Conservation (phyloP, 2,329 filamentous ascomycete species). For the Colletotrichum cereale region DNA sequence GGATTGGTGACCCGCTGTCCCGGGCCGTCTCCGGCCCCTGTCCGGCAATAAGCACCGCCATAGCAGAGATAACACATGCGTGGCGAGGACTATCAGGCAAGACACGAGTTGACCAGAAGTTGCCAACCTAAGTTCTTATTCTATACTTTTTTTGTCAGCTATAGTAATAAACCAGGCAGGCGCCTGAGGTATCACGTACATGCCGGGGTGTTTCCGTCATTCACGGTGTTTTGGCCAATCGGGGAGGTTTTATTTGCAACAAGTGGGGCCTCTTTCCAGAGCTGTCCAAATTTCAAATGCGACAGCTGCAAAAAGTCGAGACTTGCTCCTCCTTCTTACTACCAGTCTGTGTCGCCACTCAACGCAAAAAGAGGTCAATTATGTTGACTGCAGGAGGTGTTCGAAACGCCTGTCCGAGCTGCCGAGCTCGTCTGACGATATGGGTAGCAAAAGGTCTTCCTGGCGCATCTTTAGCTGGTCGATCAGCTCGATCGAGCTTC, state of each 20-base stretch:
- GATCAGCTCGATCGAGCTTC: not conserved
- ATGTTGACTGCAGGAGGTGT: conserved; percentile 39
- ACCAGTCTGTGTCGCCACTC: not conserved
- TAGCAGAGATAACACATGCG: not conserved
- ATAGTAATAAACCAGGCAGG: not conserved
- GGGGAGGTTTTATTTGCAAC: conserved; percentile 23
- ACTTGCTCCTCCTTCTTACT: not conserved
- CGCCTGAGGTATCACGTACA: not conserved
- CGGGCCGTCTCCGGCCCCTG: not conserved
- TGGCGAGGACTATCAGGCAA: not conserved
- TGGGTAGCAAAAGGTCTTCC: not conserved
- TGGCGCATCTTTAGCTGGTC: not conserved
- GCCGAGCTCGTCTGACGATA: conserved; percentile 26
- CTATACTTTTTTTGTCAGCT: not conserved
- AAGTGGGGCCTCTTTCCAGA: conserved; percentile 8
- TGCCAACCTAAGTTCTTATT: not conserved
- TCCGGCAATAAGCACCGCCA: not conserved
- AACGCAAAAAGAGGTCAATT: conserved; percentile 7
- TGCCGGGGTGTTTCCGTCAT: not conserved
- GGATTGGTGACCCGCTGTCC: not conserved
- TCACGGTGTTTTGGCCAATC: not conserved
- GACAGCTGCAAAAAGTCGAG: conserved; percentile 14
- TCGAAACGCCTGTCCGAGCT: conserved; percentile 35
- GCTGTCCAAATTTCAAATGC: conserved; percentile 33
- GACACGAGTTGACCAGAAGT: not conserved